A percentile compares a stretch with the other conserved stretches of the same genome.
phyloP scores from a whole-genome alignment of 2,329 filamentous ascomycete genomes.

The Cytospora piceae region DNA sequence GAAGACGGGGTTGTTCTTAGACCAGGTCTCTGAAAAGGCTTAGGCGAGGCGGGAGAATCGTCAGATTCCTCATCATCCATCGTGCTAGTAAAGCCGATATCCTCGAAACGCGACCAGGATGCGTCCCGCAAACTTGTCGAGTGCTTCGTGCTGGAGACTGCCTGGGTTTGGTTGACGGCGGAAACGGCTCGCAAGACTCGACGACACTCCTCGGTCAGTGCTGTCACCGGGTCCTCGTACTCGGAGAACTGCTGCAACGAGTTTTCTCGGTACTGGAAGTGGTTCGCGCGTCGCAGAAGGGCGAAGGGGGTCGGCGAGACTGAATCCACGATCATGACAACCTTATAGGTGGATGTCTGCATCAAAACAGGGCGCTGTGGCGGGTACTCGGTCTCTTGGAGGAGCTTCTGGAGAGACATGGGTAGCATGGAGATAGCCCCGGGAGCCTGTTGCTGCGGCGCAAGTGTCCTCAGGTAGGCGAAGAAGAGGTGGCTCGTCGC shows the following conservation, averaged over 20 bases:
- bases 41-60: constrained; percentile 47
- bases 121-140: constrained; percentile 79
- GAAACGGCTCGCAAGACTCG: constrained; percentile 89
- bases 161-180: constrained; percentile 80
- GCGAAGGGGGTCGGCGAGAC: constrained; percentile 95
- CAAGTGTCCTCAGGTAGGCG: constrained; percentile 87
- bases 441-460: constrained; percentile 72
- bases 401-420: constrained; percentile 85
- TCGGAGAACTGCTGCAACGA: constrained; percentile 85
- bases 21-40: constrained; percentile 46
- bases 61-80: constrained; percentile 73
- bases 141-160: constrained; percentile 68
- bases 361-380: constrained; percentile 77
- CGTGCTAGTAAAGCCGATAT: constrained; percentile 83
- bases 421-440: constrained; percentile 85
- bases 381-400: constrained; percentile 93
- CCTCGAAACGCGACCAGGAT: constrained; percentile 96
- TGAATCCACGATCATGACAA: constrained; percentile 94
- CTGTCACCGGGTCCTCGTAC: constrained; percentile 85
- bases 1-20: constrained; percentile 70
- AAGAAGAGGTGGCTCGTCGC: constrained; percentile 98
- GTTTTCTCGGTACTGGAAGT: constrained; percentile 93
- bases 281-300: constrained; percentile 83
- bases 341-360: constrained; percentile 80
- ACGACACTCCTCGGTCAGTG: constrained; percentile 90